Conservation (phyloP, 805 yeast species). For the Kluyveromyces aestuarii region DNA sequence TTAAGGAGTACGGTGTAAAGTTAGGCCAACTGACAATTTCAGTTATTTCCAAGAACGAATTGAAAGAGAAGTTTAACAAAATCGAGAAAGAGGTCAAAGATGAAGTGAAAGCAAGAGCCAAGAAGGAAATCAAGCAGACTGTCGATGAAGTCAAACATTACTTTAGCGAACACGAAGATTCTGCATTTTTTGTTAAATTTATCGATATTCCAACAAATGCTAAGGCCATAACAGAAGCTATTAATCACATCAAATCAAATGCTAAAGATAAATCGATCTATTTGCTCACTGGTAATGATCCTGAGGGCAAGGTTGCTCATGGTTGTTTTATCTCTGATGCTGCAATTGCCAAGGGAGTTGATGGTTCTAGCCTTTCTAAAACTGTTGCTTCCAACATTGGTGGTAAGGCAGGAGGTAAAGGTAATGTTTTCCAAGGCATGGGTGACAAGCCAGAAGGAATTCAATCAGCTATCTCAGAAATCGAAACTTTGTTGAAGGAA, state of each 20-base stretch:
- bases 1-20: conserved; percentile 77
- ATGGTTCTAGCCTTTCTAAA: conserved; percentile 67
- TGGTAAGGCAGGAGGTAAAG: conserved; percentile 98
- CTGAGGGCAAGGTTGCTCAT: conserved; percentile 77
- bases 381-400: conserved; percentile 70
- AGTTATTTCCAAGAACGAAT: conserved; percentile 65
- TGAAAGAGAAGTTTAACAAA: conserved; percentile 64
- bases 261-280: conserved; percentile 68
- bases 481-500: conserved; percentile 50
- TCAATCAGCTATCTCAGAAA: conserved; percentile 62
- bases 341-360: conserved; percentile 59
- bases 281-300: conserved; percentile 61
- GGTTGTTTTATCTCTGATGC: conserved; percentile 81
- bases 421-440: conserved; percentile 93
- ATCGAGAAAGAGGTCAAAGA: conserved; percentile 85
- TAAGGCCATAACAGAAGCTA: conserved; percentile 89
- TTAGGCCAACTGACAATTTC: conserved; percentile 79
- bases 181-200: conserved; percentile 56
- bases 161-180: conserved; percentile 45
- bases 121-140: conserved; percentile 77
- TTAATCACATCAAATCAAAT: conserved; percentile 71
- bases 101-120: conserved; percentile 77
- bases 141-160: conserved; percentile 66
- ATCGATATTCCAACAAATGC: conserved; percentile 73
- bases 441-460: conserved; percentile 74